A percentile compares a stretch with the other conserved stretches of the same genome.
Evolutionary conservation across 2,329 filamentous ascomycete genomes (phyloP).

Genomic region (Tolypocladium ophioglossoides): DNA sequence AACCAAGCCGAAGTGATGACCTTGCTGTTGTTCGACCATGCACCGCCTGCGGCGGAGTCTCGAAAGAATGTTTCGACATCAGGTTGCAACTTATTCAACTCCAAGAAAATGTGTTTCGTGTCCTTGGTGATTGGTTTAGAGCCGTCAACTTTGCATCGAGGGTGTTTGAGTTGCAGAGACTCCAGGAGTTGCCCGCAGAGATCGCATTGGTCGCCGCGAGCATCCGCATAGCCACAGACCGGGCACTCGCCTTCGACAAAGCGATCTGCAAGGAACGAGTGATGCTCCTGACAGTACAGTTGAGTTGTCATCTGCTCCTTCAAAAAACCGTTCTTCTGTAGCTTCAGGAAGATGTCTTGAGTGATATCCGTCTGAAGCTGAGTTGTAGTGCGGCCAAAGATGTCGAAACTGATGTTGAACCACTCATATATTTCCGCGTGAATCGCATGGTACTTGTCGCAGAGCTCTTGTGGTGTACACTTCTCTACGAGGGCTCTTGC

Average conservation of each 20-base stretch:
- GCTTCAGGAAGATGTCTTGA: conserved; percentile 77
- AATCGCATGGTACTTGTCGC: conserved; percentile 83
- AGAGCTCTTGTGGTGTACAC: conserved; percentile 71
- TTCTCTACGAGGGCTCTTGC: conserved; percentile 89
- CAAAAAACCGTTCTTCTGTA: conserved; percentile 78
- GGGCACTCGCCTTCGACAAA: conserved; percentile 75
- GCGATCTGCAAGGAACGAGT: conserved; percentile 69
- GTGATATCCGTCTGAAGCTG: conserved; percentile 83
- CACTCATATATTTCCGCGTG: conserved; percentile 90
- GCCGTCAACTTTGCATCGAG: conserved; percentile 87
- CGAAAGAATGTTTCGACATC: conserved; percentile 69
- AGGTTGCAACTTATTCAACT: conserved; percentile 71
- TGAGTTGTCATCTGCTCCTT: conserved; percentile 81
- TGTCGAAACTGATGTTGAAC: conserved; percentile 92
- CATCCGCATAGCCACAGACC: conserved; percentile 60
- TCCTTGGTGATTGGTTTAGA: conserved; percentile 66
- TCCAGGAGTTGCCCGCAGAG: conserved; percentile 64
- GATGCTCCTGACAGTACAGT: conserved; percentile 75
- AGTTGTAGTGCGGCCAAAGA: conserved; percentile 92
- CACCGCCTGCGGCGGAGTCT: conserved; percentile 60
- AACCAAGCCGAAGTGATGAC: conserved; percentile 75
- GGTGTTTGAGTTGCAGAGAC: conserved; percentile 67
- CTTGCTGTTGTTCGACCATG: conserved; percentile 65
- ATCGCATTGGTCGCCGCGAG: conserved; percentile 65
- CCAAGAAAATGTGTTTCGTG: conserved; percentile 88